Percentiles rank a stretch among this genome's conserved stretches.
These are phyloP conservation scores for Saccharomycopsis fodiens DNA, from an alignment of 805 yeast species.

Conservation along the genomic window DNA sequence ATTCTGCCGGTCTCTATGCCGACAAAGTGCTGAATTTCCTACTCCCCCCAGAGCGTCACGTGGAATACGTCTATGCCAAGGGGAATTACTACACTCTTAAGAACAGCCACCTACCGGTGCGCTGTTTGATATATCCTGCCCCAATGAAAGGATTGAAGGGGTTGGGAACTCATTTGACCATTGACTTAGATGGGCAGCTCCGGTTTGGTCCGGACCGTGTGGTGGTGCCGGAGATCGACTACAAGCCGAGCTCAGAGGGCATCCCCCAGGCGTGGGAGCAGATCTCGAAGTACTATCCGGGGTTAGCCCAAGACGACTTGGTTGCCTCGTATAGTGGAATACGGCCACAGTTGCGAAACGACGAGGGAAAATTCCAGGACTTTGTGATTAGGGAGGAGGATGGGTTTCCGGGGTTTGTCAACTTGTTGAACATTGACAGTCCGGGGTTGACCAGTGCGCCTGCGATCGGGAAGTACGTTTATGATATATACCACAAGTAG, in stretches of 20 bases:
- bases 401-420: slow-evolving; percentile 72
- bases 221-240: slow-evolving; percentile 52
- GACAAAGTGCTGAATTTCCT: slow-evolving; percentile 63
- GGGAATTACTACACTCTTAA: slow-evolving; percentile 72
- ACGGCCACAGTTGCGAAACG: slow-evolving; percentile 62
- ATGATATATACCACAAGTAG: slow-evolving; percentile 21
- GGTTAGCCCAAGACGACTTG: slow-evolving; percentile 41
- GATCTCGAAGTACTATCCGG: slow-evolving; percentile 57
- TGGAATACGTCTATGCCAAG: slow-evolving; percentile 63
- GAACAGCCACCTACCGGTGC: slow-evolving; percentile 36
- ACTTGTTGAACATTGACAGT: slow-evolving; percentile 77
- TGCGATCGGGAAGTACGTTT: slow-evolving; percentile 77
- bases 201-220: slow-evolving; percentile 87
- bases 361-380: slow-evolving; percentile 47
- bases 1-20: slow-evolving; percentile 77
- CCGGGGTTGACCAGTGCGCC: slow-evolving; percentile 82
- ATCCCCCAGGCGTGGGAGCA: slow-evolving; percentile 49
- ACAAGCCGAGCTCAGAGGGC: slow-evolving; percentile 41
- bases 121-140: slow-evolving; percentile 67
- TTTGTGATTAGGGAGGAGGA: slow-evolving; percentile 65
- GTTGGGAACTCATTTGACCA: slow-evolving; percentile 80
- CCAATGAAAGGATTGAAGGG: slow-evolving; percentile 67
- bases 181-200: slow-evolving; percentile 73
- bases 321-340: slow-evolving; percentile 74
- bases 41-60: slow-evolving; percentile 53